Evolutionary conservation across 495 filamentous ascomycete species (phyloP).

Genomic region (Penicillium ucsense): DNA sequence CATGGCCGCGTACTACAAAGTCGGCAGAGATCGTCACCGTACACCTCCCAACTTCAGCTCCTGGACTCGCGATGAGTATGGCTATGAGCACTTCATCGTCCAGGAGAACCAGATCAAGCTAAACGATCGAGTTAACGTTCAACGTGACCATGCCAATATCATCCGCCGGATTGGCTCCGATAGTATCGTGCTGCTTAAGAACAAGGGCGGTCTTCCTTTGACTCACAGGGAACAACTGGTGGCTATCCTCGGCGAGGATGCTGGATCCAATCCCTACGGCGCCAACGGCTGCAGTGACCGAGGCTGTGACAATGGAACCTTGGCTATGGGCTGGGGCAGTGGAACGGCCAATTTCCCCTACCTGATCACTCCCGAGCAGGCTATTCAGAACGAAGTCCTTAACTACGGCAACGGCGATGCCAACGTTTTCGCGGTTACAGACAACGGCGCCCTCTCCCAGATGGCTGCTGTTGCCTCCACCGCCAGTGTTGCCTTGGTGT

Average conservation of each 20-base stretch:
- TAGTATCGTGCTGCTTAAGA: slow-evolving; percentile 85
- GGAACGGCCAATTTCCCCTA: slow-evolving; percentile 89
- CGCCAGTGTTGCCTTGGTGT: slow-evolving; percentile 69
- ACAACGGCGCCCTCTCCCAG: slow-evolving; percentile 58
- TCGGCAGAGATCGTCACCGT: slow-evolving; percentile 55
- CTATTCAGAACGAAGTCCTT: slow-evolving; percentile 65
- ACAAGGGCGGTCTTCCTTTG: slow-evolving; percentile 65
- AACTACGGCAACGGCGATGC: slow-evolving; percentile 33
- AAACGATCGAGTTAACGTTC: slow-evolving; percentile 82
- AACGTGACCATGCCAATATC: slow-evolving; percentile 56
- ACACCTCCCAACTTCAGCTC: slow-evolving; percentile 77
- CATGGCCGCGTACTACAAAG: slow-evolving; percentile 88
- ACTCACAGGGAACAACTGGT: slow-evolving; percentile 63
- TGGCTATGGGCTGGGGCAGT: slow-evolving; percentile 92
- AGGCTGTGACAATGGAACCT: slow-evolving; percentile 76
- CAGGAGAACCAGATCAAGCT: slow-evolving; percentile 53
- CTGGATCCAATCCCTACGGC: slow-evolving; percentile 65
- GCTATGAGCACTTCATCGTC: slow-evolving; percentile 53
- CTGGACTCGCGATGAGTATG: slow-evolving; percentile 72
- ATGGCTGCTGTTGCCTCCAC: slow-evolving; percentile 55
- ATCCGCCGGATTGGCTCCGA: slow-evolving; percentile 68
- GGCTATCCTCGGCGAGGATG: slow-evolving; percentile 80
- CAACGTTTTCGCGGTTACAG: slow-evolving; percentile 59
- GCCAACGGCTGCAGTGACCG: slow-evolving; percentile 79
- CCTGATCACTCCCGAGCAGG: slow-evolving; percentile 76